These are phyloP conservation scores for Naumovozyma castellii DNA, from an alignment of 805 yeast species.

Conservation along the genomic window DNA sequence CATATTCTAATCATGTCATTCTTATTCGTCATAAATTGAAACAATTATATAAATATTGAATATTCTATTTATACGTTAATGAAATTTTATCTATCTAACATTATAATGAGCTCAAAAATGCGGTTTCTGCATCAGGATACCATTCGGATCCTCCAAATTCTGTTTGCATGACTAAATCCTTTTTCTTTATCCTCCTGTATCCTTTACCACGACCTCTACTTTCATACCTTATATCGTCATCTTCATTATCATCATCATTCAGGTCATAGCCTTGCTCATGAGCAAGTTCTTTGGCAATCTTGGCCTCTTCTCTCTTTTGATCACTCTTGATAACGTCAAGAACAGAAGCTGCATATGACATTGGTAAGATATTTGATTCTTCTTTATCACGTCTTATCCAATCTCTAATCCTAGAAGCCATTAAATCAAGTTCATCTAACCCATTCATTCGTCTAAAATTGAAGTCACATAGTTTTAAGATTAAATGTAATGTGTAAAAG, in stretches of 20 bases:
- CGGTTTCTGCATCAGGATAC: conserved; percentile 14
- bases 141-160: conserved; percentile 22
- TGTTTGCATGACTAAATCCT: conserved; percentile 12
- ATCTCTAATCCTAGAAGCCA: conserved; percentile 11
- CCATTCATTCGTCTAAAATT: conserved; percentile 15
- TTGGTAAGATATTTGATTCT: conserved; percentile 18
- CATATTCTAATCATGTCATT: neutral
- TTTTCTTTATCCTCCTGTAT: conserved; percentile 3
- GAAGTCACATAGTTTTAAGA: conserved; percentile 40
- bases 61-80: neutral
- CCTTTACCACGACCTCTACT: conserved; percentile 4
- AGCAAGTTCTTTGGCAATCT: too few species aligned
- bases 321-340: conserved; percentile 3
- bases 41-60: too few species aligned
- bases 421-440: conserved; percentile 18
- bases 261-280: too few species aligned
- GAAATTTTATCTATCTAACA: too few species aligned
- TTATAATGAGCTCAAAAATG: conserved; percentile 4
- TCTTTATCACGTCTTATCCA: conserved; percentile 16
- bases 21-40: neutral
- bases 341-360: conserved; percentile 18
- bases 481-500: conserved; percentile 45
- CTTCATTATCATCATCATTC: too few species aligned
- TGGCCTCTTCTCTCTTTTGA: conserved; percentile 1
- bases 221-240: conserved; percentile 1